Percentiles rank a stretch among this genome's conserved stretches.
Conservation (phyloP, 345 rosid species). For the Pistacia integerrima region DNA sequence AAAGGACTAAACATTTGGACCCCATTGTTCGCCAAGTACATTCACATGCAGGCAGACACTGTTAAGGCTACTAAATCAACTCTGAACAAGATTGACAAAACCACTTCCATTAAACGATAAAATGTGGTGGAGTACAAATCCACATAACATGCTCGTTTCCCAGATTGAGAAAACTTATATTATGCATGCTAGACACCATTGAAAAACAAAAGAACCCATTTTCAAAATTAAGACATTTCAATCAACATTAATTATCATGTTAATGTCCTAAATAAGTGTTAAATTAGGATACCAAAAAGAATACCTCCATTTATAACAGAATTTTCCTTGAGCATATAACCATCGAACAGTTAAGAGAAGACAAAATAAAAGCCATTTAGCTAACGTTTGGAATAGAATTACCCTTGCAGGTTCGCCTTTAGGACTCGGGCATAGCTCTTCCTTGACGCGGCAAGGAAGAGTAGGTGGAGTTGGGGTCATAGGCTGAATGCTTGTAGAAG, state of each 20-base stretch:
- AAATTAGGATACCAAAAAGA: neutral
- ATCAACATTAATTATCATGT: neutral
- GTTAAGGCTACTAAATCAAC: conserved; percentile 1
- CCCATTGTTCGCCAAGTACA: conserved; percentile 15
- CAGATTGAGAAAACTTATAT: neutral
- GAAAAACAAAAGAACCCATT: conserved; percentile 1
- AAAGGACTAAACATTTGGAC: conserved; percentile 14
- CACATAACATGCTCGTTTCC: conserved; percentile 1
- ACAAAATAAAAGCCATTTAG: neutral
- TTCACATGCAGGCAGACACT: neutral
- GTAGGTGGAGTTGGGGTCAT: conserved; percentile 85
- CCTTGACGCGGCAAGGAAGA: conserved; percentile 75
- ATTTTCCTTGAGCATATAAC: neutral
- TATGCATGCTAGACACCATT: conserved; percentile 5
- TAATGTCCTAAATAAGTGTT: neutral
- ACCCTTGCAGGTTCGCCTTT: conserved; percentile 89
- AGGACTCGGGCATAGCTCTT: conserved; percentile 82
- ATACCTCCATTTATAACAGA: neutral
- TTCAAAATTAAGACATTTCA: neutral
- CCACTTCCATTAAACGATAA: neutral
- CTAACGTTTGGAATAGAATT: conserved; percentile 10
- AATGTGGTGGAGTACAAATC: neutral
- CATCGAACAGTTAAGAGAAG: neutral
- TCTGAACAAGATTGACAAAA: neutral
- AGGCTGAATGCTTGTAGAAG: conserved; percentile 73